Percentiles rank a stretch among this genome's conserved stretches.
Evolutionary conservation across 1,139 yeast genomes (phyloP).

Genomic region (Taphrina sp.): DNA sequence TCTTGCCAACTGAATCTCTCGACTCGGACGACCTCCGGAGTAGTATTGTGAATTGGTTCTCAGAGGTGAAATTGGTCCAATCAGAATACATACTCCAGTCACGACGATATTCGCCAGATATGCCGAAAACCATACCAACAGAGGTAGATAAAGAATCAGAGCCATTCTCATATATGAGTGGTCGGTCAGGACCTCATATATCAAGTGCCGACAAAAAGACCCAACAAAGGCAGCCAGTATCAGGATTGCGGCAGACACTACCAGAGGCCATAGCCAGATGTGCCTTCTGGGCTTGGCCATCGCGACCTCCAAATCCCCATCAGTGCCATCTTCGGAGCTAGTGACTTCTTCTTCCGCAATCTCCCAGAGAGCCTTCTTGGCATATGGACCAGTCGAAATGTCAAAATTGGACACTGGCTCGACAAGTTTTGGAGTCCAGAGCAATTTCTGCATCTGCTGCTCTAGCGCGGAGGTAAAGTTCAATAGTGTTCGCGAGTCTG

Average conservation of each 20-base stretch:
- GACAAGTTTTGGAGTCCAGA: conserved; percentile 9
- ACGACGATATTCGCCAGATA: too few relatives aligned
- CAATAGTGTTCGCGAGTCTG: background rate
- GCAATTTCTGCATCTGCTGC: background rate
- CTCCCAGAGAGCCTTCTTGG: background rate
- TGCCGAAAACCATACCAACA: background rate
- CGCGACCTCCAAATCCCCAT: conserved; percentile 2
- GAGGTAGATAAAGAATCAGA: background rate
- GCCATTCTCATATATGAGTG: background rate
- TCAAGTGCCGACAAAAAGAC: background rate
- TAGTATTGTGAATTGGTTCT: conserved; percentile 25
- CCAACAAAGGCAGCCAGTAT: conserved; percentile 5
- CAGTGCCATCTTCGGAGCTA: background rate
- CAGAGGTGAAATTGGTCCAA: conserved; percentile 33
- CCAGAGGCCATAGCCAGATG: conserved; percentile 17
- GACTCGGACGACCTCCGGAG: conserved; percentile 26
- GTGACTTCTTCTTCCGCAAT: background rate
- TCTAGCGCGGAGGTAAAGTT: conserved; percentile 2
- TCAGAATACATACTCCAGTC: conserved; percentile 21
- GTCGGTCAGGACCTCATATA: conserved; percentile 31
- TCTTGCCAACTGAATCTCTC: conserved; percentile 14
- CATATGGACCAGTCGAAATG: background rate
- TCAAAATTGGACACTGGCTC: too few relatives aligned
- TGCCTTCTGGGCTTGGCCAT: background rate
- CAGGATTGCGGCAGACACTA: conserved; percentile 1